Evolutionary conservation across 192 early-diverging fungal species (phyloP).

Genomic region (Coemansia sp.): DNA sequence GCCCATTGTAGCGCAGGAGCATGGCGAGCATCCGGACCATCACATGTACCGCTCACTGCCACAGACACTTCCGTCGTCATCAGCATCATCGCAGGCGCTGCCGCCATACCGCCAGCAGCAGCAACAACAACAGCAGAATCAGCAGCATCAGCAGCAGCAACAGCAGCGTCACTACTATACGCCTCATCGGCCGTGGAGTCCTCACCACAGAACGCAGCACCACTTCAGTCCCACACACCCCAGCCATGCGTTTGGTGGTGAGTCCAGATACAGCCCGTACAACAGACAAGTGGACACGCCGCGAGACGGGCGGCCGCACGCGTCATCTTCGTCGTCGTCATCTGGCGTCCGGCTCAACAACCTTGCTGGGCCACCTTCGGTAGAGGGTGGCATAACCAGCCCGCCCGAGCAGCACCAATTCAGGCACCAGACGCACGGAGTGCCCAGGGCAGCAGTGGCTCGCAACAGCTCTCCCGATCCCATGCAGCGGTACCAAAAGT

Average conservation of each 20-base stretch:
- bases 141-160: constrained; percentile 9
- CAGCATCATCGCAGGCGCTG: not conserved
- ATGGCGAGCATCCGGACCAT: not conserved
- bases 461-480: not conserved
- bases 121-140: constrained; percentile 10
- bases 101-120: constrained; percentile 16
- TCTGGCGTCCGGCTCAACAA: constrained; percentile 16
- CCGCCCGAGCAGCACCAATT: constrained; percentile 21
- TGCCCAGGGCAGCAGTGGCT: not conserved
- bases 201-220: constrained; percentile 44
- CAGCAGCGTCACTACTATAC: constrained; percentile 23
- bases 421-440: constrained; percentile 34
- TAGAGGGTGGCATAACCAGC: not conserved
- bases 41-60: constrained; percentile 1
- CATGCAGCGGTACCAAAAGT: constrained; percentile 3
- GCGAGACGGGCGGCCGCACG: constrained; percentile 38
- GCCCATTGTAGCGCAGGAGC: not conserved
- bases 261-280: constrained; percentile 49
- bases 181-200: constrained; percentile 49
- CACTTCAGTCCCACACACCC: constrained; percentile 34
- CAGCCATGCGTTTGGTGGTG: constrained; percentile 20
- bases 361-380: constrained; percentile 6
- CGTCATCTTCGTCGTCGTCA: constrained; percentile 5
- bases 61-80: not conserved
- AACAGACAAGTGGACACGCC: constrained; percentile 27